phyloP scores from a whole-genome alignment of 164 flowering plant species.

The Vitis vinifera region DNA sequence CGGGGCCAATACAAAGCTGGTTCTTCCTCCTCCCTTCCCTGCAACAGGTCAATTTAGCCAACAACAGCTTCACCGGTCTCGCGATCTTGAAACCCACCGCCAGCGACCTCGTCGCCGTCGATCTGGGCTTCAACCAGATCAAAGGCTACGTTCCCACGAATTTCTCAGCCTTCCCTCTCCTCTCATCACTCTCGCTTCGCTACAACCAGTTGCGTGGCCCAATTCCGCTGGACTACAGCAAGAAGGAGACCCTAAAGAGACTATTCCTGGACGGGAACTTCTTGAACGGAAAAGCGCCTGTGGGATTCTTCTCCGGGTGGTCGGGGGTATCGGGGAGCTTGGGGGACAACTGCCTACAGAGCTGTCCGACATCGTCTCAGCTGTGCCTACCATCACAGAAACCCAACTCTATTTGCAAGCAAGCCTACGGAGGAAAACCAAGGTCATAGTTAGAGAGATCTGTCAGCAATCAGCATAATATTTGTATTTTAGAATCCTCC shows the following conservation, averaged over 20 bases:
- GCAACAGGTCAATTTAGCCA: conserved; percentile 71
- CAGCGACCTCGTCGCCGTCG: conserved; percentile 70
- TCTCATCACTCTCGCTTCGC: conserved; percentile 65
- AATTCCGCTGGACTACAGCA: conserved; percentile 63
- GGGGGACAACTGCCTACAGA: conserved; percentile 72
- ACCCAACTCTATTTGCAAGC: conserved; percentile 54
- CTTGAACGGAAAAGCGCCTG: conserved; percentile 74
- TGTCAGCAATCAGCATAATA: conserved; percentile 22
- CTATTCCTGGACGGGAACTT: conserved; percentile 78
- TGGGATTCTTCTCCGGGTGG: conserved; percentile 42
- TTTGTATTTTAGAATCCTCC: neutral
- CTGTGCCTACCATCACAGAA: conserved; percentile 77
- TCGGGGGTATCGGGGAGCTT: conserved; percentile 59
- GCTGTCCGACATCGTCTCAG: conserved; percentile 54
- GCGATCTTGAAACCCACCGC: conserved; percentile 39
- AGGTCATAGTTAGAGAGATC: conserved; percentile 16
- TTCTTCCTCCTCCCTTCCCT: conserved; percentile 61
- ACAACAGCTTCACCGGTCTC: conserved; percentile 63
- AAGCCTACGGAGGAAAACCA: conserved; percentile 59
- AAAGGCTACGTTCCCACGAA: conserved; percentile 52
- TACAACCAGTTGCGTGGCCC: conserved; percentile 66
- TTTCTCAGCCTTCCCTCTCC: conserved; percentile 42
- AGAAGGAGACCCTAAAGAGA: conserved; percentile 48
- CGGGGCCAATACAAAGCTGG: conserved; percentile 53
- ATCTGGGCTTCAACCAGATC: conserved; percentile 70